phyloP scores from a whole-genome alignment of 257 asterid species.

The Solanum clarkiae region DNA sequence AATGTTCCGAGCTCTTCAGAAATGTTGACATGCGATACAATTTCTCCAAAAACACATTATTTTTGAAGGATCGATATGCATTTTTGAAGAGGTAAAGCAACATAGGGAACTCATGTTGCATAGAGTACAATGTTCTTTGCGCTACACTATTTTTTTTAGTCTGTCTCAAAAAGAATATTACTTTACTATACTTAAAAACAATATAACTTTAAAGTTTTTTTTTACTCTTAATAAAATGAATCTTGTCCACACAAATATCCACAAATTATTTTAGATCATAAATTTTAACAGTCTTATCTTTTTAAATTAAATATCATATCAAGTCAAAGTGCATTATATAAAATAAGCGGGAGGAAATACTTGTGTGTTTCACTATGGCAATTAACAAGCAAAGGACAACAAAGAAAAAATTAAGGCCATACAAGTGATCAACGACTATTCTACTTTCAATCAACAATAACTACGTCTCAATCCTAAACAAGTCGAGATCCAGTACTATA shows the following conservation, averaged over 20 bases:
- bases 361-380: not conserved
- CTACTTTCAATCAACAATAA: not conserved
- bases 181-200: no score
- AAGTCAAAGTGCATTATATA: no score
- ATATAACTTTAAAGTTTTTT: no score
- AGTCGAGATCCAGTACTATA: not conserved
- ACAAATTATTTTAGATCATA: no score
- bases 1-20: not conserved
- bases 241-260: no score
- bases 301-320: no score
- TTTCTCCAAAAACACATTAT: not conserved
- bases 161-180: no score
- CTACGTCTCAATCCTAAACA: not conserved
- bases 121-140: not conserved
- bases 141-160: no score
- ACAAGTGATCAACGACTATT: not conserved
- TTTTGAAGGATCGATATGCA: not conserved
- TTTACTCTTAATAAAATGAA: no score
- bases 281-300: no score
- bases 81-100: not conserved
- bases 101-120: not conserved
- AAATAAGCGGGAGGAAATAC: no score
- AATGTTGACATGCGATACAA: accelerated
- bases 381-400: not conserved
- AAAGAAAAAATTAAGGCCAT: not conserved